Percentiles rank a stretch among this genome's conserved stretches.
phyloP scores from a whole-genome alignment of 2,329 filamentous ascomycete species.

The Aureobasidium sp. region DNA sequence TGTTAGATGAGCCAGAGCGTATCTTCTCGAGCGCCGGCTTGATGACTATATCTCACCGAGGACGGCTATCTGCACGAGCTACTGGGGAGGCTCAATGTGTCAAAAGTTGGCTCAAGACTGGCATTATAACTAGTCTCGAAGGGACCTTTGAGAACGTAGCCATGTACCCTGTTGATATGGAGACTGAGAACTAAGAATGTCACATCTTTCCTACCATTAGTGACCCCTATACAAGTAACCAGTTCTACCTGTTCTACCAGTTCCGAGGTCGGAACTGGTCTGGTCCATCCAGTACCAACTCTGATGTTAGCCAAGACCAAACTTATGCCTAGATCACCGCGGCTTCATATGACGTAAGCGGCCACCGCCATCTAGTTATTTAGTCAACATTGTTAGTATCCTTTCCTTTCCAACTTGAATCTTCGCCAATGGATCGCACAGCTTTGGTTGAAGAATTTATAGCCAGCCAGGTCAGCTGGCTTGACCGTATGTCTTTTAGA shows the following conservation, averaged over 20 bases:
- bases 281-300: not conserved
- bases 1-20: not conserved
- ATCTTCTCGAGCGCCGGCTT: not conserved
- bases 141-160: constrained; percentile 1
- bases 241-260: not conserved
- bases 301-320: too few relatives aligned
- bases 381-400: too few relatives aligned
- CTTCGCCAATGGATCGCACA: too few relatives aligned
- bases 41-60: not conserved
- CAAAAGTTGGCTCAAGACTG: not conserved
- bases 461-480: too few relatives aligned
- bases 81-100: constrained; percentile 8
- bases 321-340: too few relatives aligned
- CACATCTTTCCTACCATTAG: not conserved
- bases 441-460: too few relatives aligned
- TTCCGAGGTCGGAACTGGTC: not conserved
- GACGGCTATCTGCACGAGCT: not conserved
- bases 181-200: not conserved
- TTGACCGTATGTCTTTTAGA: too few relatives aligned
- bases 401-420: too few relatives aligned
- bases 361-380: too few relatives aligned
- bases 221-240: not conserved
- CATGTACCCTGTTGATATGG: not conserved
- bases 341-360: too few relatives aligned
- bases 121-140: constrained; percentile 3